Conservation (phyloP, 768 basidiomycete genomes). For the Tremella yokohamensis region DNA sequence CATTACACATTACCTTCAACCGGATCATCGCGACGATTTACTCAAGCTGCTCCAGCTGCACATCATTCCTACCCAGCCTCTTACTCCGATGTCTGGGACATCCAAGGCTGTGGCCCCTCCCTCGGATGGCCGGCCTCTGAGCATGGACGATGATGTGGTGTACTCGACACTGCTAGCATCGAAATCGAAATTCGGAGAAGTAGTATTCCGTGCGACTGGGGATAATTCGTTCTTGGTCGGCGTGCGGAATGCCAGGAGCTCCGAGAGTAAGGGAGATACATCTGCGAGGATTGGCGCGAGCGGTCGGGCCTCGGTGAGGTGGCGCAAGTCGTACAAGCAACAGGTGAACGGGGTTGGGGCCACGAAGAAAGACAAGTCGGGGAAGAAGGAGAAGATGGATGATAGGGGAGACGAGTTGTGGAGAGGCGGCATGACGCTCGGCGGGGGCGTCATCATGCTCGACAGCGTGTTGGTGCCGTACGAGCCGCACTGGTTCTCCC, state of each 20-base stretch:
- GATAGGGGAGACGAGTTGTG: conserved; percentile 49
- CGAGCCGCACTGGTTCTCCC: conserved; percentile 76
- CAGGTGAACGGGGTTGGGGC: not conserved
- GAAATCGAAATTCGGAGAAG: conserved; percentile 67
- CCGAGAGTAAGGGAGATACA: conserved; percentile 52
- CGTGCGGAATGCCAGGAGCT: conserved; percentile 52
- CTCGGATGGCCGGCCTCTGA: conserved; percentile 68
- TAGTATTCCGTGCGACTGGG: conserved; percentile 65
- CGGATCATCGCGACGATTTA: conserved; percentile 36
- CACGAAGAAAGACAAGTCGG: conserved; percentile 51
- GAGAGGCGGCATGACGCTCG: conserved; percentile 76
- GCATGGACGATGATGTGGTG: conserved; percentile 65
- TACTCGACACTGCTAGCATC: conserved; percentile 66
- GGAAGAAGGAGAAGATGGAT: conserved; percentile 58
- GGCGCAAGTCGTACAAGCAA: conserved; percentile 14
- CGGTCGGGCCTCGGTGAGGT: conserved; percentile 59
- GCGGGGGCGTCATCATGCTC: conserved; percentile 84
- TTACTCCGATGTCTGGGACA: not conserved
- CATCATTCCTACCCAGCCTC: conserved; percentile 47
- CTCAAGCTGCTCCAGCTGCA: conserved; percentile 51
- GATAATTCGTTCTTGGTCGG: conserved; percentile 53
- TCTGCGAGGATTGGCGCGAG: conserved; percentile 49
- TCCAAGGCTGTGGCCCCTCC: conserved; percentile 17
- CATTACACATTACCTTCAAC: conserved; percentile 58
- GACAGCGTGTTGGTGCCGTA: conserved; percentile 81